Conservation (phyloP, 2,329 filamentous ascomycete genomes). For the Gaeumannomyces sp. region DNA sequence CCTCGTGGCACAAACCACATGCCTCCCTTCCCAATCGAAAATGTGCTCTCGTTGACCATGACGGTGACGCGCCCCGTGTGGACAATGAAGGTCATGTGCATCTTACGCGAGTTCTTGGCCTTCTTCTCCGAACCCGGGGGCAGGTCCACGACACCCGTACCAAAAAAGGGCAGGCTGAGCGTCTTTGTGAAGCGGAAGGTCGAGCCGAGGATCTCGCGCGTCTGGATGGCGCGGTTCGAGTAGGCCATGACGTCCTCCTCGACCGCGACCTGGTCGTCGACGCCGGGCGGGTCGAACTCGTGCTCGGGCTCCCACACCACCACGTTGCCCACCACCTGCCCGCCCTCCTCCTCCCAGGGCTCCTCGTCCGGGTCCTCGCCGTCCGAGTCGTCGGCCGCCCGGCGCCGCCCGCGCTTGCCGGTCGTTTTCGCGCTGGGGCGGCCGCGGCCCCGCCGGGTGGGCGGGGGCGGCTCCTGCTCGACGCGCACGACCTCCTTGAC, state of each 20-base stretch:
- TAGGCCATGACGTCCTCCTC: conserved; percentile 52
- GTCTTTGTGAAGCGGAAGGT: conserved; percentile 88
- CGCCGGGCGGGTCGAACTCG: conserved; percentile 45
- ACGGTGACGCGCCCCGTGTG: conserved; percentile 77
- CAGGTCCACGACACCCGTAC: conserved; percentile 82
- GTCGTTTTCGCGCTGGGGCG: conserved; percentile 14
- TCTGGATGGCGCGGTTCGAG: conserved; percentile 48
- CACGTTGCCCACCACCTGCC: conserved; percentile 57
- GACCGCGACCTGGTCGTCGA: conserved; percentile 49
- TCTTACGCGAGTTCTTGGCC: conserved; percentile 86
- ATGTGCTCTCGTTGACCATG: conserved; percentile 66
- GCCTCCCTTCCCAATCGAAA: conserved; percentile 80
- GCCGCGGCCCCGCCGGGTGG: conserved; percentile 16
- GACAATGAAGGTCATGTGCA: conserved; percentile 97
- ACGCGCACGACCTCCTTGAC: conserved; percentile 74
- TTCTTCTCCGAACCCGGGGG: conserved; percentile 78
- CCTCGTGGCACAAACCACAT: conserved; percentile 94
- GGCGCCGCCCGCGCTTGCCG: conserved; percentile 10
- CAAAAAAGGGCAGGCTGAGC: conserved; percentile 77
- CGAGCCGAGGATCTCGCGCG: conserved; percentile 54
- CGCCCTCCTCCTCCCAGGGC: conserved; percentile 65
- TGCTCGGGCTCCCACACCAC: conserved; percentile 56
- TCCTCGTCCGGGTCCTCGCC: conserved; percentile 45
- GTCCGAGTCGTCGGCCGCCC: conserved; percentile 34
- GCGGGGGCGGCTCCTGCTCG: conserved; percentile 44